A percentile compares a stretch with the other conserved stretches of the same genome.
Evolutionary conservation across 78 protist species (phyloP).

Genomic region (slime mould (Dictyostelium discoideum)): DNA sequence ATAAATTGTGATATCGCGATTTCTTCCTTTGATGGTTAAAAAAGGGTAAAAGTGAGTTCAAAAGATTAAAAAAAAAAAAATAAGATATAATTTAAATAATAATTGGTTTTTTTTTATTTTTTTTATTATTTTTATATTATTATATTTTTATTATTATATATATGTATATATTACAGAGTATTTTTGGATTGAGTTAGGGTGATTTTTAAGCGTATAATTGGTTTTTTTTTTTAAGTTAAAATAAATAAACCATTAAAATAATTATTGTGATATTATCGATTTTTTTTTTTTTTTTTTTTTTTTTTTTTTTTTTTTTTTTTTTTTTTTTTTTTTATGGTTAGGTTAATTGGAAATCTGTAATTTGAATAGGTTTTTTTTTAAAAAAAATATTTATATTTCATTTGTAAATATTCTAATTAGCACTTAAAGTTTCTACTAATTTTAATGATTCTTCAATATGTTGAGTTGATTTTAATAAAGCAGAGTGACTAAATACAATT

Average conservation of each 20-base stretch:
- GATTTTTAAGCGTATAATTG: too few relatives aligned
- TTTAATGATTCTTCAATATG: slow-evolving; percentile 61
- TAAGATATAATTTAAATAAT: too few relatives aligned
- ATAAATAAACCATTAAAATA: too few relatives aligned
- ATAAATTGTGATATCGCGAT: background rate
- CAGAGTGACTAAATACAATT: background rate
- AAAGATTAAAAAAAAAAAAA: background rate
- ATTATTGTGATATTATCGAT: too few relatives aligned
- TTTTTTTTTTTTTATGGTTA: too few relatives aligned
- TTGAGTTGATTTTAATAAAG: background rate
- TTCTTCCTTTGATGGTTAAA: too few relatives aligned
- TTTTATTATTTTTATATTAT: background rate
- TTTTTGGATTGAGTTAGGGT: too few relatives aligned
- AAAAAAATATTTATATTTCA: background rate
- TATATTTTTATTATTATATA: too few relatives aligned
- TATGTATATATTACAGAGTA: too few relatives aligned
- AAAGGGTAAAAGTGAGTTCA: background rate
- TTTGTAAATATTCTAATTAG: background rate
- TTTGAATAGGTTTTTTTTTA: background rate
- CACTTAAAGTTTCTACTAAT: slow-evolving; percentile 15
- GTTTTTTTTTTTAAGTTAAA: too few relatives aligned
- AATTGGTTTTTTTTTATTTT: background rate
- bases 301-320: too few relatives aligned
- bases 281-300: too few relatives aligned
- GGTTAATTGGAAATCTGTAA: background rate